phyloP scores from a whole-genome alignment of 768 basidiomycete species.

The Vararia minispora region DNA sequence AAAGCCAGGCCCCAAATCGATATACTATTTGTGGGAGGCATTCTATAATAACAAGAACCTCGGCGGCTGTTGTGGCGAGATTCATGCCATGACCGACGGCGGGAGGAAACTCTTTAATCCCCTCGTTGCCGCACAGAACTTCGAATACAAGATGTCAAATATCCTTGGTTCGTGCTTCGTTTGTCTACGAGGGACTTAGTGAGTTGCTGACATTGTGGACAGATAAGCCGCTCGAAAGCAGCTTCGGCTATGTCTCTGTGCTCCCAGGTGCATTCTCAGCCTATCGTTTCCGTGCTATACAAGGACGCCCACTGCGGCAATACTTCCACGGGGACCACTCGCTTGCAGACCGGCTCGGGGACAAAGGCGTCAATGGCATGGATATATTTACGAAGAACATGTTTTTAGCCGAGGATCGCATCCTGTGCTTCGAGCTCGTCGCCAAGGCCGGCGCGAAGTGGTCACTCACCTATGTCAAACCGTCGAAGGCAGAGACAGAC shows the following conservation, averaged over 20 bases:
- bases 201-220: slow-evolving; percentile 1
- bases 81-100: slow-evolving; percentile 90
- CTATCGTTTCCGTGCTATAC: slow-evolving; percentile 82
- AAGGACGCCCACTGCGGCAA: slow-evolving; percentile 73
- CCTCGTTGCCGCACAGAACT: too few relatives aligned
- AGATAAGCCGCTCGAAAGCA: slow-evolving; percentile 90
- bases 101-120: slow-evolving; percentile 86
- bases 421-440: slow-evolving; percentile 91
- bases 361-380: slow-evolving; percentile 92
- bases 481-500: slow-evolving; percentile 88
- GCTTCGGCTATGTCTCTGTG: slow-evolving; percentile 90
- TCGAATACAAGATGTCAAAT: slow-evolving; percentile 96
- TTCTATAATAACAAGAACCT: slow-evolving; percentile 69
- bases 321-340: slow-evolving; percentile 82
- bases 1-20: slow-evolving; percentile 88
- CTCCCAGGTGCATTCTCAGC: slow-evolving; percentile 93
- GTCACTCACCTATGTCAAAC: slow-evolving; percentile 87
- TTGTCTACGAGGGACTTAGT: neutral
- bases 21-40: slow-evolving; percentile 89
- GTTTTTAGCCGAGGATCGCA: slow-evolving; percentile 86
- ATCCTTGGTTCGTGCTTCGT: slow-evolving; percentile 54
- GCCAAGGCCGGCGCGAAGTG: slow-evolving; percentile 80
- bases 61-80: slow-evolving; percentile 86
- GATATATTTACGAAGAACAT: slow-evolving; percentile 92
- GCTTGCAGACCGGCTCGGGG: slow-evolving; percentile 79